Base-by-base conservation (phyloP, 176 grass and related monocot species). In the Oryza coarctata region DNA sequence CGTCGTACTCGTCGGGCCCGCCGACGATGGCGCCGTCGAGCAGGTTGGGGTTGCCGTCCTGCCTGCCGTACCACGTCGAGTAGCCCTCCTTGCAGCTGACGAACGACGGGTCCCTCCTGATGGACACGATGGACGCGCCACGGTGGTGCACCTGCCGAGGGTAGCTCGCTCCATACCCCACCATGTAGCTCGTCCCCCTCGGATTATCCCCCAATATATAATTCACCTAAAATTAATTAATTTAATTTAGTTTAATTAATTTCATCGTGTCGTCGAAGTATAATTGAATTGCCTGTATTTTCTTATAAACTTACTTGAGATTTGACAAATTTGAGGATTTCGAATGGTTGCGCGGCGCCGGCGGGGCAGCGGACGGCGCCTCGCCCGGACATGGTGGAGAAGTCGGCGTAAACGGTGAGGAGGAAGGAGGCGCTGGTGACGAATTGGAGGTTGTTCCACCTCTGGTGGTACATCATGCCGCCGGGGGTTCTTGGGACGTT, bases 361-460 rank as follows among this genome's bases (percentile, higher is more conserved):
- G 44, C 80, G 3, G 88, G 72, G 72, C 95, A 98, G 33, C 35
- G 84, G 36, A 87, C 63, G 47, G 77, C 72, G 27, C 81, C 87
- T 9, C 85, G 68, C 9, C 85, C 88, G 7, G 82, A 0, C 58
- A 34, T 35, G 10, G 87, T 64, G 70, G 87, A 63, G 27, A 93
- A 91, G 88, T 98, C 95, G 30, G 92, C 91, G 87, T 94, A 98
- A 10, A 89, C 88, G 10, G 90, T 88, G 9, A 98, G 92, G 26
- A 98, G 32, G 82, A 94, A 98, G 0, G 95, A 92, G 8, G 95
- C 82, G 80, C 88, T 83, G 47, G 95, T 98, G 3, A 94, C 95
- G 84, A 98, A 98, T 83, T 98, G 95, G 36, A 98, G 78, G 52
- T 98, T 98, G 86, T 98, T 98, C 95, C 95, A 98, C n/a, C 79